These are phyloP conservation scores for Phanerodontia chrysosporium DNA, from an alignment of 768 basidiomycete genomes.

Conservation along the genomic window DNA sequence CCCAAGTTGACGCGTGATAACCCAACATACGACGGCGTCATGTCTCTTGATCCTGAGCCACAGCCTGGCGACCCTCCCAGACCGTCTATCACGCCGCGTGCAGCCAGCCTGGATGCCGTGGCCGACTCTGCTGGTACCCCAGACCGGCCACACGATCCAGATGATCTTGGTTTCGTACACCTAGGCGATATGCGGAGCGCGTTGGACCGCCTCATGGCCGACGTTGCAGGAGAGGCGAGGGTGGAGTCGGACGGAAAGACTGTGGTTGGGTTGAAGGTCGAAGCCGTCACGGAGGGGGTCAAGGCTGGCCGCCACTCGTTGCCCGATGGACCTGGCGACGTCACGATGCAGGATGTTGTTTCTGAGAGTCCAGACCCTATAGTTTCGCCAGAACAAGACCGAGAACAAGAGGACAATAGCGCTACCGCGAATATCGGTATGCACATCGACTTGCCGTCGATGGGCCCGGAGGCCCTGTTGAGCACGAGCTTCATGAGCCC, in stretches of 20 bases:
- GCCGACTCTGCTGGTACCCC: neutral
- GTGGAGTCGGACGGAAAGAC: slow-evolving; percentile 9
- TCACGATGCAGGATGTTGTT: slow-evolving; percentile 1
- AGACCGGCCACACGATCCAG: neutral
- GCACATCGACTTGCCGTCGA: slow-evolving; percentile 8
- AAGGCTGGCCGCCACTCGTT: slow-evolving; percentile 28
- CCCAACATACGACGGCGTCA: slow-evolving; percentile 29
- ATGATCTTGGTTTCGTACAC: slow-evolving; percentile 17
- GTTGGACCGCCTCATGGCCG: slow-evolving; percentile 36
- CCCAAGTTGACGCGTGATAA: slow-evolving; percentile 19
- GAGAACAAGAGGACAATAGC: neutral
- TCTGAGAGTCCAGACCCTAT: neutral
- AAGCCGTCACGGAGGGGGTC: slow-evolving; percentile 30
- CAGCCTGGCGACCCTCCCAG: slow-evolving; percentile 31
- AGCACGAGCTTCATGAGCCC: slow-evolving; percentile 6
- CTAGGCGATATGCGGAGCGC: slow-evolving; percentile 35
- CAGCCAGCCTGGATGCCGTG: slow-evolving; percentile 20
- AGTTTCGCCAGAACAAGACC: neutral
- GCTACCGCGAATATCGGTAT: neutral
- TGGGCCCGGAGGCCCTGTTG: slow-evolving; percentile 6
- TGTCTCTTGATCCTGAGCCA: slow-evolving; percentile 29
- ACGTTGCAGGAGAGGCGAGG: slow-evolving; percentile 26
- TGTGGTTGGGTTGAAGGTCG: slow-evolving; percentile 20
- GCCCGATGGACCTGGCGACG: slow-evolving; percentile 17
- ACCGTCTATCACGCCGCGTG: slow-evolving; percentile 21